Evolutionary conservation across 352 stramenopile species (phyloP), one percentile per base, ranked within the genome.

Genomic region (Saprolegnia diclina): DNA sequence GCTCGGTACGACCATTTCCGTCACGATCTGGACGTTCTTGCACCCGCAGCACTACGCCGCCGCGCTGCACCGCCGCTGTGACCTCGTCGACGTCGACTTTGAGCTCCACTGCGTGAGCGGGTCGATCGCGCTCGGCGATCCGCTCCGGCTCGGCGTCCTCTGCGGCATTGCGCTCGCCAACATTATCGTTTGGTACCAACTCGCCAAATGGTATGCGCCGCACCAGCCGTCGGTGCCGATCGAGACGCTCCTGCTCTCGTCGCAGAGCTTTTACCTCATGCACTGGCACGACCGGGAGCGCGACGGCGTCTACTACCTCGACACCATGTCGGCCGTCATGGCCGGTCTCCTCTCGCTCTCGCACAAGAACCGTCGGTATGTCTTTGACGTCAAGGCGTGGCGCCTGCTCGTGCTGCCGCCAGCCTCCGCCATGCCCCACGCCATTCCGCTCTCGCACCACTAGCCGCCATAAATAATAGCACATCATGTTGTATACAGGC

Each of bases 341-440:
- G 22, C 63, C 13, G 63, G 63, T 2, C 19, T 69, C 22, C n/a
- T 69, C 19, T n/a, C 35, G 10, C 18, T 69, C 29, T 42, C 40
- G 45, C 61, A 61, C 45, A 10, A 45, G 9, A 45, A 42, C 19
- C 21, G 9, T 9, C 35, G 22, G 13, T 69, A 61, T 38, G 19
- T 69, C 0, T 69, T 69, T 21, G 63, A 69, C 40, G 22, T 59
- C 35, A 69, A 69, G 53, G 42, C 35, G 11, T 69, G 63, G 63
- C 63, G 63, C 29, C 7, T 57, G 7, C 7, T 57, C 7, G 22
- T 38, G 32, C 52, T 57, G 22, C 52, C 52, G 32, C 7, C 52
- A 57, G 22, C 52, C 22, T 16, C 7, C 7, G 52, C 22, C 52
- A 57, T 57, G 7, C 52, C 22, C 22, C 9, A 57, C 7, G 52